Base-by-base conservation (phyloP, 176 grass and related monocot genomes). In the Phragmites australis region DNA sequence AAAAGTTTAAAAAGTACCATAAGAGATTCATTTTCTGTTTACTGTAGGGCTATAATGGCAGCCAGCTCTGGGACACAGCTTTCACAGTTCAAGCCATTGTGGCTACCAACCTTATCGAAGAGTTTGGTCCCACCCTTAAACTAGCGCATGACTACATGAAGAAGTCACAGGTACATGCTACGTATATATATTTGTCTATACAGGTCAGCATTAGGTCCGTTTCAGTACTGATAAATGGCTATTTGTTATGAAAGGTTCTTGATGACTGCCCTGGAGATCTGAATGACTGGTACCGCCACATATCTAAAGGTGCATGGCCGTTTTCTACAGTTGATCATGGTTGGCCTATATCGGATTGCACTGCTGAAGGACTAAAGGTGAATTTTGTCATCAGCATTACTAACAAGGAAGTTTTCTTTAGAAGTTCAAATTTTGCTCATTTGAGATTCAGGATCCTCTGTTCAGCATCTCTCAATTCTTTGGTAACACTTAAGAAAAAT, bases 271-370 rank as follows among this genome's bases (percentile, higher is more conserved):
- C 96, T 62, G 92, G 90, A 40, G 82, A 95, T 80, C 86, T 99
- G 69, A 73, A 80, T 72, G 75, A 75, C 2, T 99, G 92, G 92
- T 95, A 99, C 55, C 92, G 92, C 66, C 95, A 98, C 88, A 91
- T 94, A 75, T 98, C 95, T 74, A 99, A 99, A 99, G 96, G 92
- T 76, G 90, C 92, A 84, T 99, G 96, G 96, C 86, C 96, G 9
- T 99, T 99, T 60, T 99, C 96, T 37, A 95, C 84, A n/a, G 86
- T 29, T 40, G 96, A 99, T 76, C 86, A 99, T 41, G 96, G 96
- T 47, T 99, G 96, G 96, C 88, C 92, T 83, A 84, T 95, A 88
- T 99, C 96, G 55, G 96, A 95, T 87, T 99, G 96, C 81, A 95
- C 92, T 72, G 86, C 92, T 34, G 96, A 95, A 95, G 96, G 92